Evolutionary conservation across 2,329 filamentous ascomycete genomes (phyloP).

Genomic region (Aspergillus versicolor): DNA sequence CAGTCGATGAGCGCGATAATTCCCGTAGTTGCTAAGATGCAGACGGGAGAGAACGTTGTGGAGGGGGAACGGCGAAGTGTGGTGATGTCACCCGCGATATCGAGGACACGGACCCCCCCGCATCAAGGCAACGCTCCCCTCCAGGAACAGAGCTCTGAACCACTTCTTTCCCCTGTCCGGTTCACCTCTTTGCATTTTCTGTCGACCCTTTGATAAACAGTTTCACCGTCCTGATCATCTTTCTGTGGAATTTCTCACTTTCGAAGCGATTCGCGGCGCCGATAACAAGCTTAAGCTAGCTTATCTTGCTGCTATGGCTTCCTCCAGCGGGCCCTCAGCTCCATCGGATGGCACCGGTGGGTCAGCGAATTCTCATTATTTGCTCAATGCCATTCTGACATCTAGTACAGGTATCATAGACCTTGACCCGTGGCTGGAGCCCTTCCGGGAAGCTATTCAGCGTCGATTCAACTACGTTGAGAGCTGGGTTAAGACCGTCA

Average conservation of each 20-base stretch:
- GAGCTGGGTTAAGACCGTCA: slow-evolving; percentile 80
- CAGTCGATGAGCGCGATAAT: not conserved
- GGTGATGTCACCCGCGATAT: slow-evolving; percentile 16
- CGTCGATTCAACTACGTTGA: slow-evolving; percentile 76
- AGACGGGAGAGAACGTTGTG: not conserved
- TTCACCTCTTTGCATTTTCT: not conserved
- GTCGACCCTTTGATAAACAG: not conserved
- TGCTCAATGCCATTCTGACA: not conserved
- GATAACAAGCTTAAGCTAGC: not conserved
- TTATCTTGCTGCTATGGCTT: slow-evolving; percentile 20
- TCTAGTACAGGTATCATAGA: slow-evolving; percentile 69
- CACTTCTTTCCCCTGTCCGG: not conserved
- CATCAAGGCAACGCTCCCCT: not conserved
- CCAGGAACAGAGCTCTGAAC: slow-evolving; percentile 8
- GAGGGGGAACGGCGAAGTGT: not conserved
- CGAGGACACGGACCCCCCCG: slow-evolving; percentile 3
- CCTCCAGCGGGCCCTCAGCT: slow-evolving; percentile 9
- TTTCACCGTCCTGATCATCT: not conserved
- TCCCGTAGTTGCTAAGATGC: not conserved
- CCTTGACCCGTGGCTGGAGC: slow-evolving; percentile 85
- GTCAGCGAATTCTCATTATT: slow-evolving; percentile 6
- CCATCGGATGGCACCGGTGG: slow-evolving; percentile 32
- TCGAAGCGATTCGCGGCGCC: not conserved
- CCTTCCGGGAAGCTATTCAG: slow-evolving; percentile 76
- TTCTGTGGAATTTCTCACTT: not conserved